Conservation (phyloP, 495 filamentous ascomycete genomes). For the Penicillium bovifimosum region DNA sequence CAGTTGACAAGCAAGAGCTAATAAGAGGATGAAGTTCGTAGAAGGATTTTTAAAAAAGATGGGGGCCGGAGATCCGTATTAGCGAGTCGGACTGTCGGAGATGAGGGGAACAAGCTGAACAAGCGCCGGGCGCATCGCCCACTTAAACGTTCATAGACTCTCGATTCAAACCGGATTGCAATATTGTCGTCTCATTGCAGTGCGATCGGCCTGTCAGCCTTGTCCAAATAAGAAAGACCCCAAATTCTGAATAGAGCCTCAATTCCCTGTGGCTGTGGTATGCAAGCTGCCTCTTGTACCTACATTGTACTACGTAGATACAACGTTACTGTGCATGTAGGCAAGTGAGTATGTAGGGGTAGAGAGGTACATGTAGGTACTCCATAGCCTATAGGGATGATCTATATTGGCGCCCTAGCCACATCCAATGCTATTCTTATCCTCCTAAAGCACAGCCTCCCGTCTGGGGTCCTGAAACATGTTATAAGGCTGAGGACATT, state of each 20-base stretch:
- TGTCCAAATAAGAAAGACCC: not conserved
- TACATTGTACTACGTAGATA: not conserved
- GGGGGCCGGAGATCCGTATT: slow-evolving; percentile 6
- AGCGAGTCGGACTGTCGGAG: slow-evolving; percentile 2
- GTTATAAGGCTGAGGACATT: not conserved
- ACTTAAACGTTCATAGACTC: not conserved
- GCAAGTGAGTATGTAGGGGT: no score
- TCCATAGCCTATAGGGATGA: not conserved
- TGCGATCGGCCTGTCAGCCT: not conserved
- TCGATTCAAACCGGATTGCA: not conserved
- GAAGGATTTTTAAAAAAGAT: not conserved
- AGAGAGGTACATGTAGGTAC: not conserved
- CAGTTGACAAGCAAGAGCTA: not conserved
- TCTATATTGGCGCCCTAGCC: not conserved
- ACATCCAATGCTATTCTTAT: not conserved
- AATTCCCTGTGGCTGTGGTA: not conserved
- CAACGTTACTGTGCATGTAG: no score
- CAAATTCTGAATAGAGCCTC: not conserved
- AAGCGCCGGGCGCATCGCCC: slow-evolving; percentile 10
- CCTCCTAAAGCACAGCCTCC: not conserved
- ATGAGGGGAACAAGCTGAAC: slow-evolving; percentile 5
- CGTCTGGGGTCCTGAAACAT: not conserved
- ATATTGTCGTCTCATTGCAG: no score
- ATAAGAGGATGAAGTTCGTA: not conserved
- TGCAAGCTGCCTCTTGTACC: not conserved